Base-by-base conservation (phyloP, 176 grass and related monocot species). In the Puccinellia tenuiflora region DNA sequence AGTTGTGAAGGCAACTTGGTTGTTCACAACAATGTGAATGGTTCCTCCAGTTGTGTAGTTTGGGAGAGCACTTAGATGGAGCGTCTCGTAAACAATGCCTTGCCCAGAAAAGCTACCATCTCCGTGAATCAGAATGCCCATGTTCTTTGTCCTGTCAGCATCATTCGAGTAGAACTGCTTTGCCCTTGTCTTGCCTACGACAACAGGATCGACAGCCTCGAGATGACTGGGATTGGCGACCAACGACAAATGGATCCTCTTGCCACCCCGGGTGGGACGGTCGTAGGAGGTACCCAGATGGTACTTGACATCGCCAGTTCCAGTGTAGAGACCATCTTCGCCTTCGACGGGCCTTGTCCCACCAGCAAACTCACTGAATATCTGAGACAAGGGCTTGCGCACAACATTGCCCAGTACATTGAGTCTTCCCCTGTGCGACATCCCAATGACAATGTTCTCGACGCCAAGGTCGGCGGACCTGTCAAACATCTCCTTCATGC, bases 401-500 rank as follows among this genome's bases (percentile, higher is more conserved):
- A 98, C 96, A 0, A 98, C 96, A 69, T 98, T 98, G 8, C 88
- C 96, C 15, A 98, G 69, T 28, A 98, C 96, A 88, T 98, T 98
- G 45, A 98, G 79, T 85, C 96, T 95, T 18, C 96, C 96, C 78
- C 96, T 92, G 81, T 98, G 96, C 22, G 96, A 90, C 96, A 98
- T 98, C 30, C 96, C 96, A 34, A 98, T 95, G 66, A 98, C 96
- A 48, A 98, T 98, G 82, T 62, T 95, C 86, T 98, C 90, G 0
- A 98, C 92, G 0, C 95, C 95, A 4, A 89, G 26, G 55, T 95
- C 92, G 9, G 95, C 92, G 0, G 95, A 83, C 76, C 92, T 86
- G 15, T 98, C 95, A 1, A 98, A 98, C 92, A 98, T 94, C 84
- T 98, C 95, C 59, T 98, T 98, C 95, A 98, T 98, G 9, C 95